Percentiles rank a stretch among this genome's conserved stretches.
Evolutionary conservation across 2,329 filamentous ascomycete species (phyloP).

Genomic region (Phyllosticta citribraziliensis): DNA sequence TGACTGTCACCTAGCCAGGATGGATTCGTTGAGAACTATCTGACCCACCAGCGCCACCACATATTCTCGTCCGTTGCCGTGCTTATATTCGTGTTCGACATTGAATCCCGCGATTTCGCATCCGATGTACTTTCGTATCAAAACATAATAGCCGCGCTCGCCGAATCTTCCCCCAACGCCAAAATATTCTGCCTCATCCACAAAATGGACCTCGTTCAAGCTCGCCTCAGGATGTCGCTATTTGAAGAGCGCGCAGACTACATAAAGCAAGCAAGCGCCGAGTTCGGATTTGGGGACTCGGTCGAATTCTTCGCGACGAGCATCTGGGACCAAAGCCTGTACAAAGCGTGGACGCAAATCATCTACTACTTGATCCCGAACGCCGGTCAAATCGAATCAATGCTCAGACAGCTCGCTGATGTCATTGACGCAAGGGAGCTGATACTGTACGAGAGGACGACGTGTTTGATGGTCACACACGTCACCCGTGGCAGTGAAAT

Average conservation of each 20-base stretch:
- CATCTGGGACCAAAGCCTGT: conserved; percentile 97
- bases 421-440: conserved; percentile 90
- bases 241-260: conserved; percentile 75
- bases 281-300: conserved; percentile 44
- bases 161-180: conserved; percentile 71
- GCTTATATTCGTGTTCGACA: conserved; percentile 98
- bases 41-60: conserved; percentile 87
- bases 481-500: conserved; percentile 68
- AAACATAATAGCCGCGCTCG: conserved; percentile 77
- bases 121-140: conserved; percentile 88
- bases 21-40: conserved; percentile 97
- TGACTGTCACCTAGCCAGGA: conserved; percentile 58
- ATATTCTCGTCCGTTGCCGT: conserved; percentile 96
- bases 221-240: conserved; percentile 64
- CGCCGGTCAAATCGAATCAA: conserved; percentile 73
- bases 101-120: conserved; percentile 89
- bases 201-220: conserved; percentile 95
- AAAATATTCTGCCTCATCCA: conserved; percentile 93
- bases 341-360: conserved; percentile 96
- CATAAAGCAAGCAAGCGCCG: conserved; percentile 63
- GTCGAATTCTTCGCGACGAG: conserved; percentile 87
- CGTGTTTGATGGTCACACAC: conserved; percentile 90
- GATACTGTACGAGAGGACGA: conserved; percentile 88
- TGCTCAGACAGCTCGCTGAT: conserved; percentile 71
- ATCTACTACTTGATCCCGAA: conserved; percentile 98